A percentile compares a stretch with the other conserved stretches of the same genome.
Conservation (phyloP, 2,329 filamentous ascomycete genomes). For the Akanthomyces lecanii region DNA sequence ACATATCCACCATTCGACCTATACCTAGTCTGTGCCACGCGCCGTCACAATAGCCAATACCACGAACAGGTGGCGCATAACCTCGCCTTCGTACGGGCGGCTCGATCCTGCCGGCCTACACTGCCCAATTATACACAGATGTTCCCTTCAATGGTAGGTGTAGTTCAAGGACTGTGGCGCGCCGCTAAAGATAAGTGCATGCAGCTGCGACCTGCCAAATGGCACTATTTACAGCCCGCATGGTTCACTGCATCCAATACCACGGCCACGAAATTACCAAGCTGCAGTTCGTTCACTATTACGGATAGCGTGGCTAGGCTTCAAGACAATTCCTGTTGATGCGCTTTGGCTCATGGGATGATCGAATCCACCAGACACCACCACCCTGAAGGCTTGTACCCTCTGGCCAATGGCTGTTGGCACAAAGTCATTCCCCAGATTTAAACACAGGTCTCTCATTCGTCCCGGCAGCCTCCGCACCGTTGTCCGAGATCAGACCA, state of each 20-base stretch:
- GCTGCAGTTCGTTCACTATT: neutral
- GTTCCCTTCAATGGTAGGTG: neutral
- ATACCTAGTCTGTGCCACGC: neutral
- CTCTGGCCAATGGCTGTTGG: neutral
- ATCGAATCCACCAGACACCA: neutral
- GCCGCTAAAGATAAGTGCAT: neutral
- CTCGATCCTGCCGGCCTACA: conserved; percentile 5
- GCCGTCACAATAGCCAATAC: neutral
- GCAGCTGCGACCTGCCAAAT: neutral
- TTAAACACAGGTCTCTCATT: neutral
- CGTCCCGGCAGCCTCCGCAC: conserved; percentile 10
- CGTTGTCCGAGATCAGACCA: conserved; percentile 12
- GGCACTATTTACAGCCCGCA: conserved; percentile 1
- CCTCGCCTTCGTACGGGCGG: neutral
- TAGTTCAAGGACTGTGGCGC: neutral
- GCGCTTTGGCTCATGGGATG: neutral
- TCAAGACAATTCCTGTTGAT: neutral
- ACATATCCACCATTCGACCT: neutral
- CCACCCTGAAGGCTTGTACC: neutral
- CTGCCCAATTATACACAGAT: neutral
- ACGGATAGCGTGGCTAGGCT: neutral
- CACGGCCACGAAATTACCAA: neutral
- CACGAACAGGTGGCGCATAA: neutral
- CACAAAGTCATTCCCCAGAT: neutral
- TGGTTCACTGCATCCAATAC: neutral